Evolutionary conservation across 2,329 filamentous ascomycete species (phyloP).

Genomic region (Dothiorella sarmentorum): DNA sequence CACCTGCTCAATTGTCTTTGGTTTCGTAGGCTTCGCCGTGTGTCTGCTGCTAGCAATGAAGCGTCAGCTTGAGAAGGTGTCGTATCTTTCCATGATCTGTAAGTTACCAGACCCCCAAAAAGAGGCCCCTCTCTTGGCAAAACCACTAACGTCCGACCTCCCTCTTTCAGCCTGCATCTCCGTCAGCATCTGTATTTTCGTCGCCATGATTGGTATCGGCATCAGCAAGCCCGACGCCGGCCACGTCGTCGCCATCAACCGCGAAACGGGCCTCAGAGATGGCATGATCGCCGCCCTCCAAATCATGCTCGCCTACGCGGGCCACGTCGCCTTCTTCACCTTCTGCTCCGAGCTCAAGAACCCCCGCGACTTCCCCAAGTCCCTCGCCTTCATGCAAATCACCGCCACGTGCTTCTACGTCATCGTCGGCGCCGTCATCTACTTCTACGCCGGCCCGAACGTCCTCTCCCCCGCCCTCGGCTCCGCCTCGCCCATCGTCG

Average conservation of each 20-base stretch:
- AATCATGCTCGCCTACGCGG: constrained; percentile 67
- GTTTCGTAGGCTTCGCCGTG: constrained; percentile 55
- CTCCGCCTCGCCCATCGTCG: constrained; percentile 54
- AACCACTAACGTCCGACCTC: neutral
- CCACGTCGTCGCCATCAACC: constrained; percentile 27
- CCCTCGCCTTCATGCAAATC: constrained; percentile 59
- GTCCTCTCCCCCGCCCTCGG: constrained; percentile 66
- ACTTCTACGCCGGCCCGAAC: constrained; percentile 60
- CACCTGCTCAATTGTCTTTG: constrained; percentile 63
- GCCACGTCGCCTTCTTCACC: constrained; percentile 66
- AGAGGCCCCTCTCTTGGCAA: neutral
- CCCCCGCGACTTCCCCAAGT: constrained; percentile 59
- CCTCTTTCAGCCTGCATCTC: constrained; percentile 54
- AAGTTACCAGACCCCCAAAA: neutral
- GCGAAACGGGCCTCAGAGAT: constrained; percentile 25
- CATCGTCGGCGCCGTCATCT: constrained; percentile 64
- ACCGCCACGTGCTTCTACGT: constrained; percentile 62
- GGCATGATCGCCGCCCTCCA: constrained; percentile 45
- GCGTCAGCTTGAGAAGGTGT: constrained; percentile 60
- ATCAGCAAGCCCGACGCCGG: constrained; percentile 44
- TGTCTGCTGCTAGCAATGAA: constrained; percentile 60
- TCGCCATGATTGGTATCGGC: constrained; percentile 65
- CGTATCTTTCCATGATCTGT: constrained; percentile 54
- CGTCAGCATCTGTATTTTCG: constrained; percentile 60
- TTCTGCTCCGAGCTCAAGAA: constrained; percentile 63